Evolutionary conservation across 495 filamentous ascomycete genomes (phyloP), one percentile per base, ranked within the genome.

Genomic region (Talaromyces stipitatus): DNA sequence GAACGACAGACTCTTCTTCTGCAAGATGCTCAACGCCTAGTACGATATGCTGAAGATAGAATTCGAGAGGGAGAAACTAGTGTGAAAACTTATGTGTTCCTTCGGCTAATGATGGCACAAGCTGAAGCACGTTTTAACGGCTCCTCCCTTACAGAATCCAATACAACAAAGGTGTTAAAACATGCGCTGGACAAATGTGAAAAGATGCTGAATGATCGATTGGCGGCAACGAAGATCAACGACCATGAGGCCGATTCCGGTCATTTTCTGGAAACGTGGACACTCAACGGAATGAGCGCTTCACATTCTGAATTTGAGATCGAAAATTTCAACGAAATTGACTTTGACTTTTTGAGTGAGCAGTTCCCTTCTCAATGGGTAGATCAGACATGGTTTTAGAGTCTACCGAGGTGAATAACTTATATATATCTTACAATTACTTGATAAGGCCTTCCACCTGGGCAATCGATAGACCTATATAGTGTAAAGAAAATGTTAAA

Each of bases 11-110:
- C 67, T 45, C 56, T 59, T 22, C 62, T 80, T 3, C 69, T 72
- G 4, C 56, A 69, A 46, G 62, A 68, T 41, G 60, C 77, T n/a
- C 63, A 57, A 5, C 62, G 68, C 22, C 56, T 76, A 18, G 60
- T 69, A 12, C 38, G 63, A 14, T 61, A 74, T 32, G 67, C 73
- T 0, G 36, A 62, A 24, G 71, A 76, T 33, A 64, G 78, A 10
- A 66, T 82, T 24, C 58, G 58, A 5, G 60, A 73, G 45, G 78
- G 77, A 5, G 79, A 82, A 51, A 80, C 75, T 1, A 82, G 78
- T 56, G 69, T 80, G 18, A 82, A 81, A 55, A 62, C 54, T 14
- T 71, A 78, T 50, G 63, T 78, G 60, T 79, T 74, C 58, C 41
- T 80, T 5, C 66, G 59, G 53, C 77, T 81, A 70, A 60, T 73